Conservation (phyloP, 192 early-diverging fungal genomes). For the Chytriomyces sp. region DNA sequence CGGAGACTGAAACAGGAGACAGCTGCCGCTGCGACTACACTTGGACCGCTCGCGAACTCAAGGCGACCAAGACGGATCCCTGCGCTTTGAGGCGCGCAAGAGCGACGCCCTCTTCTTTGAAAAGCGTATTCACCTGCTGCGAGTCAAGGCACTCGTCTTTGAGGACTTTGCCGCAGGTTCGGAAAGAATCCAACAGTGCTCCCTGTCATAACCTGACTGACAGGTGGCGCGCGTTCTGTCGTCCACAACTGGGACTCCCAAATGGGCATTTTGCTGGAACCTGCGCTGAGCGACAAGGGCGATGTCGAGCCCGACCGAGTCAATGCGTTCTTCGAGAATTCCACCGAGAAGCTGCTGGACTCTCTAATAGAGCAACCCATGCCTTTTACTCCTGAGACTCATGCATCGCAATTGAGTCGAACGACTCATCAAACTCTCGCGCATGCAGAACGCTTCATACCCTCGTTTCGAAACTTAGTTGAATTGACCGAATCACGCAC, state of each 20-base stretch:
- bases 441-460: background rate
- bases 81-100: background rate
- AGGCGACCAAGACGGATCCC: background rate
- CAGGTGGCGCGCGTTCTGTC: background rate
- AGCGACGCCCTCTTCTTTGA: background rate
- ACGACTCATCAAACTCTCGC: background rate
- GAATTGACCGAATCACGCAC: background rate
- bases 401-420: background rate
- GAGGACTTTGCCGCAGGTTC: too few relatives aligned
- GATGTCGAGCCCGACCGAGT: background rate
- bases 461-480: background rate
- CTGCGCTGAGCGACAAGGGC: background rate
- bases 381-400: too few relatives aligned
- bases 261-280: background rate
- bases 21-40: background rate
- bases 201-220: background rate
- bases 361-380: too few relatives aligned
- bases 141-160: background rate
- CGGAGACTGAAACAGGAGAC: too few relatives aligned
- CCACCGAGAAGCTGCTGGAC: background rate
- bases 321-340: background rate
- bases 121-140: background rate
- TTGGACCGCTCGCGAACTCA: background rate
- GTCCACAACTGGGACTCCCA: background rate
- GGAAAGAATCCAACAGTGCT: too few relatives aligned